Evolutionary conservation across 352 stramenopile species (phyloP).

Genomic region (Globisporangium ultimum): DNA sequence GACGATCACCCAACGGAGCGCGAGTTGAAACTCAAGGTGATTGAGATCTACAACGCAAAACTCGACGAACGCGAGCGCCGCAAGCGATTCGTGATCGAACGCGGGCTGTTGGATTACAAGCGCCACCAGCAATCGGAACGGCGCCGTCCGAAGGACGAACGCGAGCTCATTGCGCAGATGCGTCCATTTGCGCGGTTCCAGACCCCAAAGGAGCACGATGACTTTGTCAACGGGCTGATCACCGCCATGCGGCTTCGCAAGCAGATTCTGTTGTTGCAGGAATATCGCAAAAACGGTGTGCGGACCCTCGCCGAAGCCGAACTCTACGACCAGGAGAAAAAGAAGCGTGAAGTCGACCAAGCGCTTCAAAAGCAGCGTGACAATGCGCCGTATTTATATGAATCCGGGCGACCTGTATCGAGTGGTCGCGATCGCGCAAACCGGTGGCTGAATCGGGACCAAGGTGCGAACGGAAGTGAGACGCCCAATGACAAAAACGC

Average conservation of each 20-base stretch:
- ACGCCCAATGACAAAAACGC: constrained; percentile 8
- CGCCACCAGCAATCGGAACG: constrained; percentile 90
- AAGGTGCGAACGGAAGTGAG: constrained; percentile 20
- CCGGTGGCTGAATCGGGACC: constrained; percentile 61
- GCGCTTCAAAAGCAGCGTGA: constrained; percentile 87
- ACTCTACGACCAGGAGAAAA: constrained; percentile 93
- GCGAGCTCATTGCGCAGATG: constrained; percentile 93
- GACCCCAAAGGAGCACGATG: constrained; percentile 90
- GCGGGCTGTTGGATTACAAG: constrained; percentile 92
- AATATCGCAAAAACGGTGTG: constrained; percentile 95
- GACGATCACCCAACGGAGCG: constrained; percentile 86
- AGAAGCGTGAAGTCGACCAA: constrained; percentile 90
- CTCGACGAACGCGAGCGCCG: constrained; percentile 91
- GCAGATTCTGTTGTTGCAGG: constrained; percentile 95
- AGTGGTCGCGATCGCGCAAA: constrained; percentile 63
- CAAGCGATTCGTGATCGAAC: constrained; percentile 91
- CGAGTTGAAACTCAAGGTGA: constrained; percentile 94
- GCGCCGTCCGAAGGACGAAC: constrained; percentile 92
- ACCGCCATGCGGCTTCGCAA: constrained; percentile 91
- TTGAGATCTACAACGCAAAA: constrained; percentile 97
- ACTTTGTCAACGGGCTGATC: constrained; percentile 91
- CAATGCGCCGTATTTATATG: constrained; percentile 83
- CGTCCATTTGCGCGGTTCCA: constrained; percentile 96
- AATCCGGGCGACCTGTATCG: constrained; percentile 52
- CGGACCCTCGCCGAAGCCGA: constrained; percentile 92